These are phyloP conservation scores for Iris macrosiphon DNA, from an alignment of 106 monocot species.

Conservation along the genomic window DNA sequence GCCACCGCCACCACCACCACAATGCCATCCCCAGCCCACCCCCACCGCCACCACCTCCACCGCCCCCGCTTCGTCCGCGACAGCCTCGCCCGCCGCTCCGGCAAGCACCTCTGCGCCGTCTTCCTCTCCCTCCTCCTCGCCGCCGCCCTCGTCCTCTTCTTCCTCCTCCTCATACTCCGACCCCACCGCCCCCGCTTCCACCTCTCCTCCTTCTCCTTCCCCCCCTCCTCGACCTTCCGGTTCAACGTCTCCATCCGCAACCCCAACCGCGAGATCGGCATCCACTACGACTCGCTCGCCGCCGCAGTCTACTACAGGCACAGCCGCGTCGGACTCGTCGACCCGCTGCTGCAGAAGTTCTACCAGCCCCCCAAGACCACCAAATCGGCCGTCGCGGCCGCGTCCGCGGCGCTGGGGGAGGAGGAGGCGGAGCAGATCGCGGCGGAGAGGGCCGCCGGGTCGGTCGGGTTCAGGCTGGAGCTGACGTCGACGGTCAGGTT, in stretches of 20 bases:
- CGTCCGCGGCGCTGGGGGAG: not conserved
- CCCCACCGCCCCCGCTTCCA: conserved; percentile 52
- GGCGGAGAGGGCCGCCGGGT: not conserved
- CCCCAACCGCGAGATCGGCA: conserved; percentile 34
- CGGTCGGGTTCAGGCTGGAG: conserved; percentile 29
- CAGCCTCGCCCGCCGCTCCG: not conserved
- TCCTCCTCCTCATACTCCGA: conserved; percentile 35
- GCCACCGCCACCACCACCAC: not conserved
- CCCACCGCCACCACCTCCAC: conserved; percentile 9
- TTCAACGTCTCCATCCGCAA: conserved; percentile 27
- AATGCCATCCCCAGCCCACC: not conserved
- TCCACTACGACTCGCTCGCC: conserved; percentile 24
- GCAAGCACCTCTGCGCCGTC: conserved; percentile 17
- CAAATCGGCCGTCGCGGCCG: conserved; percentile 10
- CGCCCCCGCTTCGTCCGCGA: conserved; percentile 17
- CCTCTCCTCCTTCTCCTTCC: conserved; percentile 18
- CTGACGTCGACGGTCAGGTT: conserved; percentile 29
- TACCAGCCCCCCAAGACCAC: conserved; percentile 43
- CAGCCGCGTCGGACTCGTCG: conserved; percentile 7
- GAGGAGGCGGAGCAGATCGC: not conserved
- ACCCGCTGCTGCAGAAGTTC: conserved; percentile 4
- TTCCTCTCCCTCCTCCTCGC: conserved; percentile 29
- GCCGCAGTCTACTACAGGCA: conserved; percentile 20
- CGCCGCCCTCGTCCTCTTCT: conserved; percentile 25
- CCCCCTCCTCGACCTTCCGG: conserved; percentile 4